A percentile compares a stretch with the other conserved stretches of the same genome.
phyloP scores from a whole-genome alignment of 768 basidiomycete species.

The Pholiota microspora region DNA sequence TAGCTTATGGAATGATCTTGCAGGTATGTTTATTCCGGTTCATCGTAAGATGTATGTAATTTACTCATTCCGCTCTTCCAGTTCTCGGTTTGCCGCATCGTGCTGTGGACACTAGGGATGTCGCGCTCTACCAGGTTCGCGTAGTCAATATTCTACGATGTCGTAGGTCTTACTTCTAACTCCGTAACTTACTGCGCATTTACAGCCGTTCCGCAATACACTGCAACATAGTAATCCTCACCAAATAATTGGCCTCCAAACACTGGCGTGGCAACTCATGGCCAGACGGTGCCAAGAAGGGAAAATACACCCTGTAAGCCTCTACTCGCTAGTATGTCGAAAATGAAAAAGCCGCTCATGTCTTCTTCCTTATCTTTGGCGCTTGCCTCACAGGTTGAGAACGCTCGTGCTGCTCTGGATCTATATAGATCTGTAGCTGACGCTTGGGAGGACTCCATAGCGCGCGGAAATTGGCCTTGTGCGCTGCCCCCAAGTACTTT shows the following conservation, averaged over 20 bases:
- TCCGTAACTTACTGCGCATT: constrained; percentile 1
- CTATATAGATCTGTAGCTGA: constrained; percentile 53
- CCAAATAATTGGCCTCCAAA: constrained; percentile 71
- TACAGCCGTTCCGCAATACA: constrained; percentile 70
- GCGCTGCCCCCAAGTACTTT: constrained; percentile 75
- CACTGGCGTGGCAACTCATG: constrained; percentile 83
- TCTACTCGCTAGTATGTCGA: constrained; percentile 8
- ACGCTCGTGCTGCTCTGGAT: constrained; percentile 62
- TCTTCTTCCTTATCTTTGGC: constrained; percentile 2
- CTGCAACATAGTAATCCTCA: constrained; percentile 52
- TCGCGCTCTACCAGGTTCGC: constrained; percentile 65
- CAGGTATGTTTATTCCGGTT: constrained; percentile 44
- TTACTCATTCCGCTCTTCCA: constrained; percentile 24
- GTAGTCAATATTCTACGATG: constrained; percentile 4
- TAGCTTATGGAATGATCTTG: constrained; percentile 77
- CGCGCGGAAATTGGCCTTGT: constrained; percentile 69
- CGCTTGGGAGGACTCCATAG: constrained; percentile 67
- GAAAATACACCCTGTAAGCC: constrained; percentile 67
- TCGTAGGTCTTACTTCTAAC: constrained; percentile 6
- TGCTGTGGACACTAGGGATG: constrained; percentile 76
- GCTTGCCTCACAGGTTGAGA: constrained; percentile 60
- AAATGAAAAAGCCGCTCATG: constrained; percentile 12
- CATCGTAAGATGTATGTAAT: constrained; percentile 1
- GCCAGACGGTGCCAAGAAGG: constrained; percentile 73
- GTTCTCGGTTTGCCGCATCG: constrained; percentile 81